phyloP scores from a whole-genome alignment of 2,329 filamentous ascomycete genomes.

The Phoma sp. region DNA sequence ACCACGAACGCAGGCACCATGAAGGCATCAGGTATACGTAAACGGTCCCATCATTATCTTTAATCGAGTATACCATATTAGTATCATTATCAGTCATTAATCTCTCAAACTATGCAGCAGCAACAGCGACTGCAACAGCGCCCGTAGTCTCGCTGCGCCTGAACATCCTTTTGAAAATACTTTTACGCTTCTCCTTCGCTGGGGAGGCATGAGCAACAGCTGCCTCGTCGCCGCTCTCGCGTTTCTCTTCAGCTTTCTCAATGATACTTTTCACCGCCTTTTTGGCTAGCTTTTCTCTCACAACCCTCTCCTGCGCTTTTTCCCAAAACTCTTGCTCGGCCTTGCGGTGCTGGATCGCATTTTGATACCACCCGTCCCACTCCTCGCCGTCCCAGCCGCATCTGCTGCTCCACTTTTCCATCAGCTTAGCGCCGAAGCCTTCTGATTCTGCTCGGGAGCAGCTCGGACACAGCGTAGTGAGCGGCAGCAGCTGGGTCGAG shows the following conservation, averaged over 20 bases:
- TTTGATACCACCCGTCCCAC: slow-evolving; percentile 36
- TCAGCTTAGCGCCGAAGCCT: slow-evolving; percentile 23
- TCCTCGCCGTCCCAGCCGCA: slow-evolving; percentile 30
- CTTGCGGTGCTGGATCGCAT: slow-evolving; percentile 23
- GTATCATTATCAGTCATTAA: too few species aligned
- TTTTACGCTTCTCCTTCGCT: slow-evolving; percentile 21
- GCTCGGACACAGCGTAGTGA: slow-evolving; percentile 32
- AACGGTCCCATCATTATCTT: too few species aligned
- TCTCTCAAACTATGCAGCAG: background rate
- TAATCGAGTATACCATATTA: too few species aligned
- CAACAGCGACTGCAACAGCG: background rate
- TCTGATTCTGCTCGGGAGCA: slow-evolving; percentile 37
- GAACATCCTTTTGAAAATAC: slow-evolving; percentile 28
- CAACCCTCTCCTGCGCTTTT: slow-evolving; percentile 36
- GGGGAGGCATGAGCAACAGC: background rate
- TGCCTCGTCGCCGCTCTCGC: background rate
- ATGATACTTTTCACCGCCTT: slow-evolving; percentile 2
- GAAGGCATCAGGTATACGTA: too few species aligned
- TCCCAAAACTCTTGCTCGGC: slow-evolving; percentile 38
- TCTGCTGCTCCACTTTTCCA: slow-evolving; percentile 30
- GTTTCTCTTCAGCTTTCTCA: slow-evolving; percentile 5
- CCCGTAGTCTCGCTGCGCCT: slow-evolving; percentile 5
- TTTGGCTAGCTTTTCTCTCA: slow-evolving; percentile 25
- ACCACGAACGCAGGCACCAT: too few species aligned
- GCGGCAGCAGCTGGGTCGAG: slow-evolving; percentile 24